Base-by-base conservation (phyloP, 1,284 basidiomycete species). In the Heliocybe sulcata region DNA sequence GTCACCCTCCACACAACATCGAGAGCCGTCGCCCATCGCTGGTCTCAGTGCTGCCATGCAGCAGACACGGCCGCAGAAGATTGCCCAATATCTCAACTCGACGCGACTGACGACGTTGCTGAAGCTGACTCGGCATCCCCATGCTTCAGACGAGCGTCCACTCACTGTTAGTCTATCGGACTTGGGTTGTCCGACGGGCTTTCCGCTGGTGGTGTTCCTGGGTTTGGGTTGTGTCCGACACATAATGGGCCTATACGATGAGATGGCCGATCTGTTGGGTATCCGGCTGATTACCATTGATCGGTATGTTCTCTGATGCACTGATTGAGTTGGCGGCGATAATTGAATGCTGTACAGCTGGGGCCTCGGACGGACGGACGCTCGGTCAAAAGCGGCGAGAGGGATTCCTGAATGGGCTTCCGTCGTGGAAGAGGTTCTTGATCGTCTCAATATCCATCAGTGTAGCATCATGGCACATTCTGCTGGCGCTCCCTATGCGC, bases 381-480 rank as follows among this genome's bases (percentile, higher is more conserved):
- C 81, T 53, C 81, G 87, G 52, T 76, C 77, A 29, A 86, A 85
- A 64, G 78, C 83, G 33, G 80, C 85, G 1, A 80, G 89, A 59
- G 92, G 92, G 3, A 87, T 98, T 54, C 79, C 90, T 54, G 90
- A 94, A 64, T 99, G 96, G 96, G 87, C 93, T 2, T 79, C 79
- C 10, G 87, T 95, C 0, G 92, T 98, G 2, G 88, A 91, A 61
- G 91, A 95, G 68, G 88, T 98, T 2, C 81, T 95, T 23, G 90
- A 95, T 63, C 74, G 82, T 54, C 75, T 99, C 38, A 79, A 80
- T 11, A 83, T 98, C 35, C 76, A 79, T n/a, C 77, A 82, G 59
- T 96, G 92, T 67, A 90, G 92, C 60, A 74, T 98, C 35, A 84
- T 98, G 76, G 96, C 95, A 1, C 96, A 98, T 72, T 94, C 92